phyloP scores from a whole-genome alignment of 2,329 filamentous ascomycete species.

The Metarhizium anisopliae region DNA sequence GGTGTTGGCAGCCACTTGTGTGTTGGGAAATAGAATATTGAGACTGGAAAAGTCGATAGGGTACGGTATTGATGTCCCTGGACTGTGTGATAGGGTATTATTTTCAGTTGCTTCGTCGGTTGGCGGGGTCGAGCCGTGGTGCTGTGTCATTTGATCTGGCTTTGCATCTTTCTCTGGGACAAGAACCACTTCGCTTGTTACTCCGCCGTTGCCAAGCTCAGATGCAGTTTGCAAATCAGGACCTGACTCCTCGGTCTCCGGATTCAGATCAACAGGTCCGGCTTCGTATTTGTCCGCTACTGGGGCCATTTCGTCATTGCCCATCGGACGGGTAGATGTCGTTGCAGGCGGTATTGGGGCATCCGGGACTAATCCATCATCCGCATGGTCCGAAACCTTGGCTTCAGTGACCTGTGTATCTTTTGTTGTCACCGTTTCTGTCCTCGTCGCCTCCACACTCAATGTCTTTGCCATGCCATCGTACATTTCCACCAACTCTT shows the following conservation, averaged over 20 bases:
- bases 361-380: no score
- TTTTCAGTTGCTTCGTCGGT: neutral
- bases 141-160: neutral
- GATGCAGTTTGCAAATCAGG: neutral
- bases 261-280: neutral
- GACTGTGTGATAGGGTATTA: neutral
- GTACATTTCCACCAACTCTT: slow-evolving; percentile 40
- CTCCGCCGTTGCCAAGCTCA: neutral
- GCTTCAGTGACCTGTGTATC: neutral
- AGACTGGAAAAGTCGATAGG: slow-evolving; percentile 25
- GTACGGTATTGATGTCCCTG: slow-evolving; percentile 11
- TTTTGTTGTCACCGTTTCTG: neutral
- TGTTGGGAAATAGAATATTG: slow-evolving; percentile 23
- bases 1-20: slow-evolving; percentile 15
- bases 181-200: neutral
- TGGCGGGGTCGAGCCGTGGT: neutral
- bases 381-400: no score
- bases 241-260: neutral
- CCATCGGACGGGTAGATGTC: no score
- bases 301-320: neutral
- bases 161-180: neutral
- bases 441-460: neutral
- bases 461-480: slow-evolving; percentile 30
- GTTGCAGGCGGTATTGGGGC: no score
- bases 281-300: neutral